Percentiles rank a stretch among this genome's conserved stretches.
Evolutionary conservation across 768 basidiomycete species (phyloP).

Genomic region (Suillus ampliporus): DNA sequence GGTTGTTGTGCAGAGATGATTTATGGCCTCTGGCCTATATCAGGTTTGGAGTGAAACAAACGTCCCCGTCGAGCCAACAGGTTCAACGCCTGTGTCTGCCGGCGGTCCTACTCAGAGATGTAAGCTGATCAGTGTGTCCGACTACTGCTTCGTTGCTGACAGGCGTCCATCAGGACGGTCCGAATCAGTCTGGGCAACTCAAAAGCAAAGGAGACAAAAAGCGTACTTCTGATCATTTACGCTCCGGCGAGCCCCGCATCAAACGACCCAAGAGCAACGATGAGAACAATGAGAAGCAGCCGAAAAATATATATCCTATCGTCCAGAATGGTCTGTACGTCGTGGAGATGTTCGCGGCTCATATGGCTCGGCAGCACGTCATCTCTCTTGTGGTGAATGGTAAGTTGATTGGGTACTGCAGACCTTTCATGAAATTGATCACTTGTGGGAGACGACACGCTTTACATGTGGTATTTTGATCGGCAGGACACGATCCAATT

Average conservation of each 20-base stretch:
- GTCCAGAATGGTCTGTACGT: slow-evolving; percentile 9
- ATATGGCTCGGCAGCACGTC: not conserved
- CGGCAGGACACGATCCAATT: slow-evolving; percentile 12
- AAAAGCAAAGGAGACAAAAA: not conserved
- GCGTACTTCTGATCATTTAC: not conserved
- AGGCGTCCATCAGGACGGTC: not conserved
- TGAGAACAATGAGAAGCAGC: not conserved
- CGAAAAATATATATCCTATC: not conserved
- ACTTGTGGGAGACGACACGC: slow-evolving; percentile 2
- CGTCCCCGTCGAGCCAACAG: not conserved
- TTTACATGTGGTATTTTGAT: slow-evolving; percentile 13
- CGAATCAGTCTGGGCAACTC: not conserved
- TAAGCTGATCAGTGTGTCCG: not conserved
- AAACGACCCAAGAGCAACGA: not conserved
- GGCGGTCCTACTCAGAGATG: not conserved
- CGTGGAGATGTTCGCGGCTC: slow-evolving; percentile 9
- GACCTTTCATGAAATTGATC: not conserved
- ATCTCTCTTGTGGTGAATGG: not conserved
- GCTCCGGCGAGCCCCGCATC: not conserved
- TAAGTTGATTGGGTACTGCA: not conserved
- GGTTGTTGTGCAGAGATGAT: too few species aligned
- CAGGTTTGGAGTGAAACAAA: not conserved
- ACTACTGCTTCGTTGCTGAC: not conserved
- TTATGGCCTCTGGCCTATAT: too few species aligned
- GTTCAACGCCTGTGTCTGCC: not conserved